phyloP scores from a whole-genome alignment of 1,284 basidiomycete species.

The Fomes fomentarius region DNA sequence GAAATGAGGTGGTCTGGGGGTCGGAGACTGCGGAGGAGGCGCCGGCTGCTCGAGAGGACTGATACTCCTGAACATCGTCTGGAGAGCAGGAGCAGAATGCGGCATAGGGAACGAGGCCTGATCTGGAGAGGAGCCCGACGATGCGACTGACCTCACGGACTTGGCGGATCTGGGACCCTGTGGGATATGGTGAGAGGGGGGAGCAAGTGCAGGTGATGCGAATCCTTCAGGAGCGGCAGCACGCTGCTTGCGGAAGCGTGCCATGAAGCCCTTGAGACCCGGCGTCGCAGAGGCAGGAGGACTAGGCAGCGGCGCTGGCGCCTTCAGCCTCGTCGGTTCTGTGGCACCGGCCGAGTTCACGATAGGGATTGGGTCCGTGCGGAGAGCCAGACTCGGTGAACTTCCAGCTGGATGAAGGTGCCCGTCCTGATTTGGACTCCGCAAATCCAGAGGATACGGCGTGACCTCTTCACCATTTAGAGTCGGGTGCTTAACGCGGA shows the following conservation, averaged over 20 bases:
- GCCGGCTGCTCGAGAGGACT: slow-evolving; percentile 16
- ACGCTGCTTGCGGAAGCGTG: slow-evolving; percentile 72
- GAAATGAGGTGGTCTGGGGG: slow-evolving; percentile 20
- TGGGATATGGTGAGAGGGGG: slow-evolving; percentile 15
- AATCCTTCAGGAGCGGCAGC: slow-evolving; percentile 36
- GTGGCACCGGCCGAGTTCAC: slow-evolving; percentile 43
- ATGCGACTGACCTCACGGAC: slow-evolving; percentile 2
- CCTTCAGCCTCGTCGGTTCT: slow-evolving; percentile 55
- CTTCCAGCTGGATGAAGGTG: slow-evolving; percentile 23
- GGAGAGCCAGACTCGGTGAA: slow-evolving; percentile 23
- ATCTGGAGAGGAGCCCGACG: slow-evolving; percentile 13
- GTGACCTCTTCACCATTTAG: slow-evolving; percentile 57
- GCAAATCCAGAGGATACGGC: slow-evolving; percentile 44
- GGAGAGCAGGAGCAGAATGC: slow-evolving; percentile 30
- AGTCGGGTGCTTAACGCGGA: slow-evolving; percentile 59
- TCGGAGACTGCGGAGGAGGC: slow-evolving; percentile 27
- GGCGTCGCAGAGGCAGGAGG: slow-evolving; percentile 73
- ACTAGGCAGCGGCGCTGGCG: slow-evolving; percentile 43
- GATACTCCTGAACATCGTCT: slow-evolving; percentile 21
- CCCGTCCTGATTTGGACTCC: slow-evolving; percentile 28
- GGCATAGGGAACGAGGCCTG: slow-evolving; percentile 18
- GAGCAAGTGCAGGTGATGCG: slow-evolving; percentile 11
- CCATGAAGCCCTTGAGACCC: slow-evolving; percentile 78
- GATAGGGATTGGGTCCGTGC: slow-evolving; percentile 33
- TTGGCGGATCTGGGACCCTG: slow-evolving; percentile 15